Percentiles rank a stretch among this genome's conserved stretches.
Evolutionary conservation across 2,329 filamentous ascomycete species (phyloP).

Genomic region (Talaromyces funiculosus): DNA sequence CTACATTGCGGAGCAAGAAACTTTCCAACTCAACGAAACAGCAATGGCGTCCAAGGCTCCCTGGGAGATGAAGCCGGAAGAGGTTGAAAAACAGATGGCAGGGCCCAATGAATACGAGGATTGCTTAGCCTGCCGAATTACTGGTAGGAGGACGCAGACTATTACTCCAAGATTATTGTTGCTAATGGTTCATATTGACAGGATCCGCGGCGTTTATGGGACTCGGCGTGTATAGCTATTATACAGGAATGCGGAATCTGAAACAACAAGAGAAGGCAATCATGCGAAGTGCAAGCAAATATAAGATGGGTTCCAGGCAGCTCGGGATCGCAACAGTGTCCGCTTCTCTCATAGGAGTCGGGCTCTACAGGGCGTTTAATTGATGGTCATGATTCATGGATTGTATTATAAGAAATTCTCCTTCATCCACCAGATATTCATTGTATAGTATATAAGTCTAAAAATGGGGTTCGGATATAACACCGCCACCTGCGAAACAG

Average conservation of each 20-base stretch:
- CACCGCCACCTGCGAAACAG: constrained; percentile 11
- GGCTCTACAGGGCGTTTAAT: constrained; percentile 61
- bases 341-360: constrained; percentile 61
- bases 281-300: constrained; percentile 61
- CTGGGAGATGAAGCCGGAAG: constrained; percentile 51
- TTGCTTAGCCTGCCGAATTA: constrained; percentile 64
- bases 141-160: constrained; percentile 52
- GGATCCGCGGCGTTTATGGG: constrained; percentile 70
- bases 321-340: constrained; percentile 64
- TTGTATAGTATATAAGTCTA: constrained; percentile 12
- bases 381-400: constrained; percentile 29
- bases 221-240: constrained; percentile 70
- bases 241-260: constrained; percentile 67
- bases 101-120: constrained; percentile 47
- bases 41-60: constrained; percentile 43
- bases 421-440: not conserved
- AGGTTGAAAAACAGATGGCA: constrained; percentile 53
- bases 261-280: constrained; percentile 58
- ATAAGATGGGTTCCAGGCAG: constrained; percentile 66
- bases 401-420: constrained; percentile 6
- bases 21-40: not conserved
- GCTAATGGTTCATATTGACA: constrained; percentile 29
- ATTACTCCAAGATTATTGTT: not conserved
- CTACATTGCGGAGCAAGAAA: not conserved
- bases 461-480: constrained; percentile 2